phyloP scores from a whole-genome alignment of 495 filamentous ascomycete species.

The Venustampulla echinocandica region DNA sequence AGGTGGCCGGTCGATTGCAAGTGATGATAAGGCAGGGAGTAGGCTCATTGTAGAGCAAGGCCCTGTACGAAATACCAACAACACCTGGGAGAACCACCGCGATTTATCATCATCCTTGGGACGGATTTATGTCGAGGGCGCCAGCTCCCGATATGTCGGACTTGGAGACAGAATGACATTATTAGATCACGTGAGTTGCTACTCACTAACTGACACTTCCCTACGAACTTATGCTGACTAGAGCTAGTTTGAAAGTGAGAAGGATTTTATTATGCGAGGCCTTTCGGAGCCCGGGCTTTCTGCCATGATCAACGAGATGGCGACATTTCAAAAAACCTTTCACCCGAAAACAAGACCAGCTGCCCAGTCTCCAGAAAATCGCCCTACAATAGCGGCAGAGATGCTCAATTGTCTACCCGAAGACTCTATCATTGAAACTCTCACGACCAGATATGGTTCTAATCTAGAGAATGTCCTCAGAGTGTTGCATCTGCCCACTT shows the following conservation, averaged over 20 bases:
- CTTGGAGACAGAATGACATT: constrained; percentile 15
- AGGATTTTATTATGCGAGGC: constrained; percentile 13
- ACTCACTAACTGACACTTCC: neutral
- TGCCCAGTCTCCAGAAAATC: neutral
- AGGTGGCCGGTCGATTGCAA: no score
- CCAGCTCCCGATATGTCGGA: constrained; percentile 12
- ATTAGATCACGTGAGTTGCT: constrained; percentile 14
- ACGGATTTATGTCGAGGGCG: constrained; percentile 11
- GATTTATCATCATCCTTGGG: constrained; percentile 4
- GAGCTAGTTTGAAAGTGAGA: constrained; percentile 14
- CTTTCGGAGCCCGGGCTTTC: constrained; percentile 4
- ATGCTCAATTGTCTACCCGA: constrained; percentile 10
- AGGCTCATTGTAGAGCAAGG: neutral
- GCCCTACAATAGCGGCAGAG: neutral
- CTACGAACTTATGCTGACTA: constrained; percentile 1
- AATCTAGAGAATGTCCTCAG: constrained; percentile 13
- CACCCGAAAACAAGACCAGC: constrained; percentile 1
- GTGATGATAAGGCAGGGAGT: no score
- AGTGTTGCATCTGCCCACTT: constrained; percentile 15
- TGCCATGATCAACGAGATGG: constrained; percentile 11
- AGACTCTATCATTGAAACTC: neutral
- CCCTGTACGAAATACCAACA: neutral
- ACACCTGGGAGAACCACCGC: neutral
- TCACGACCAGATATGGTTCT: constrained; percentile 2
- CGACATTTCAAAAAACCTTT: constrained; percentile 7